Conservation (phyloP, 805 yeast species). For the Pichia ethanolica region DNA sequence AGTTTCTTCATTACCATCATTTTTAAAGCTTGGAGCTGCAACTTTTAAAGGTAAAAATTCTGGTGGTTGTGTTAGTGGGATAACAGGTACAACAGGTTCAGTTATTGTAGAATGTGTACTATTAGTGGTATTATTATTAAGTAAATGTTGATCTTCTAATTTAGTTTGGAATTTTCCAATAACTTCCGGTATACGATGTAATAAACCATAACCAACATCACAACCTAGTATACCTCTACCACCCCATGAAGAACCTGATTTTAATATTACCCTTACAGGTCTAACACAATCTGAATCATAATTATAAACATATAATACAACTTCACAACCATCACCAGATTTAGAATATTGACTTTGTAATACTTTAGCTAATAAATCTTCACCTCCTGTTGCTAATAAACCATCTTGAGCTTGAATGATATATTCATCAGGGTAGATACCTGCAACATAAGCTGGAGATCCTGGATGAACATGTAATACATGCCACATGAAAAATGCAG, state of each 20-base stretch:
- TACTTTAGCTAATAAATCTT: conserved; percentile 63
- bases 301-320: conserved; percentile 72
- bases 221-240: conserved; percentile 84
- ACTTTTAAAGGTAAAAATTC: conserved; percentile 5
- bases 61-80: conserved; percentile 5
- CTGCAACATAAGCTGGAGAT: conserved; percentile 79
- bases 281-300: conserved; percentile 80
- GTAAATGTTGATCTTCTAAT: conserved; percentile 14
- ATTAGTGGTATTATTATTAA: conserved; percentile 2
- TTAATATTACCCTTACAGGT: conserved; percentile 62
- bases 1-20: conserved; percentile 1
- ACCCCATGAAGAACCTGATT: conserved; percentile 69
- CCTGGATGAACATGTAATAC: conserved; percentile 63
- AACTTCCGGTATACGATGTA: conserved; percentile 67
- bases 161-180: conserved; percentile 30
- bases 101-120: neutral
- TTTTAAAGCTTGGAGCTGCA: conserved; percentile 4
- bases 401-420: conserved; percentile 87
- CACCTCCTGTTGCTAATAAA: conserved; percentile 79
- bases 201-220: conserved; percentile 87
- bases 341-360: conserved; percentile 45
- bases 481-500: conserved; percentile 84
- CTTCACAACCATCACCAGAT: conserved; percentile 7
- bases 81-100: neutral
- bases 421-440: conserved; percentile 81